Evolutionary conservation across 441 rosid species (phyloP), one percentile per base, ranked within the genome.

Genomic region (Brassica hybrid): DNA sequence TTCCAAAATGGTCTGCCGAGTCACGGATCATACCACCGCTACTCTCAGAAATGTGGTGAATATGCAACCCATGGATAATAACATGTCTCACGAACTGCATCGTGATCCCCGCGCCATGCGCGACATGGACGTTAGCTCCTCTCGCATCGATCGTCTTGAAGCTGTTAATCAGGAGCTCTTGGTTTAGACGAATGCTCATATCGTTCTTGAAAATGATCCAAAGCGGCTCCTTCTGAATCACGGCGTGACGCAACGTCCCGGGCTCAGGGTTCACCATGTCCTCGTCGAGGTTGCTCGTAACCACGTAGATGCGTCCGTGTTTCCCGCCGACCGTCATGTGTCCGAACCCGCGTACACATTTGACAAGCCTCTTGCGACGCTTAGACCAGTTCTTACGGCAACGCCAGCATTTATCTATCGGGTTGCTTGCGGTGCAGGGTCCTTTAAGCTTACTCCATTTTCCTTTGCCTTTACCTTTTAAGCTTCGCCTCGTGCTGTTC

Each of bases 361-460:
- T 27, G 1, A 76, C 84, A 2, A 86, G 79, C 67, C 18, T 76
- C 76, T 81, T 67, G 7, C 90, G 83, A 36, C 83, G 18, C 38
- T 41, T 43, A 1, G 84, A 80, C 88, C 90, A 86, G 48, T 83
- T 16, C 0, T 43, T 0, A 34, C 16, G 65, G 82, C 91, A 86
- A 21, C 88, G 76, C 89, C 88, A 86, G 77, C 91, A 88, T 58
- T 81, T 65, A 57, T 86, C 89, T 13, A 88, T 83, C 0, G 88
- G 88, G 81, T 88, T 88, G 6, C 86, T 84, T 16, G 86, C 90
- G 50, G 58, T 9, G 72, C 92, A 86, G 5, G 83, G 69, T 19
- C 87, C 88, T 5, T 7, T 56, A 18, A 25, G 41, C 18, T 36
- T 72, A 19, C 71, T 69, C 74, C 75, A 76, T 59, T 68, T 71